Percentiles rank a stretch among this genome's conserved stretches.
Conservation (phyloP, 768 basidiomycete genomes). For the Strobilomyces confusus region DNA sequence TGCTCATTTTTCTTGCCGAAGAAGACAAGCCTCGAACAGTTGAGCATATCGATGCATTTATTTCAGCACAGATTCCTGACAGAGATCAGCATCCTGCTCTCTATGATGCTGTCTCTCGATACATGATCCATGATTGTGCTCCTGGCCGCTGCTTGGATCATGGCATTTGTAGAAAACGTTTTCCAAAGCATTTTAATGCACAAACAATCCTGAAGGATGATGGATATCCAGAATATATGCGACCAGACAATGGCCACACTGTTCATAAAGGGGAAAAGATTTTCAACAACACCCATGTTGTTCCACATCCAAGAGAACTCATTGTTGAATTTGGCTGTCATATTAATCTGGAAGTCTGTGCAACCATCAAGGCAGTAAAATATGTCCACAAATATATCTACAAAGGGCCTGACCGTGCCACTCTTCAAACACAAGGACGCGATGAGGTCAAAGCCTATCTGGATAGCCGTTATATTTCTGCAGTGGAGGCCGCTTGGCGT, state of each 20-base stretch:
- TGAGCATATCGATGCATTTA: too few relatives aligned
- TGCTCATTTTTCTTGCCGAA: too few relatives aligned
- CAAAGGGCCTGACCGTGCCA: neutral
- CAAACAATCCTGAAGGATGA: slow-evolving; percentile 35
- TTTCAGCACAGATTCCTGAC: too few relatives aligned
- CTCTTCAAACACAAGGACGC: neutral
- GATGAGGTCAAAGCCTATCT: neutral
- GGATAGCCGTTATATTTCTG: neutral
- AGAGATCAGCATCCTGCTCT: too few relatives aligned
- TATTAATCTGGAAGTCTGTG: slow-evolving; percentile 46
- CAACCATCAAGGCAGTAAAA: slow-evolving; percentile 37
- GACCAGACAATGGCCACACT: slow-evolving; percentile 33
- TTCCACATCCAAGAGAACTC: slow-evolving; percentile 39
- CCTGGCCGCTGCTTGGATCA: slow-evolving; percentile 30
- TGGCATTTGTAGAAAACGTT: slow-evolving; percentile 32
- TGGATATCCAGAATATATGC: slow-evolving; percentile 38
- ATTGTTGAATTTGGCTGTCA: slow-evolving; percentile 39
- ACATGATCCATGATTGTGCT: slow-evolving; percentile 44
- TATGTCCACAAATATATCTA: slow-evolving; percentile 34
- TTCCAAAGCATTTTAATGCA: slow-evolving; percentile 37
- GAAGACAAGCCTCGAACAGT: too few relatives aligned
- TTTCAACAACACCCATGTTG: slow-evolving; percentile 40
- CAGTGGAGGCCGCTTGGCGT: neutral
- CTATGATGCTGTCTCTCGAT: slow-evolving; percentile 4
- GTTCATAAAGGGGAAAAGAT: slow-evolving; percentile 15